Conservation (phyloP, 192 early-diverging fungal genomes). For the Podila clonocystis region DNA sequence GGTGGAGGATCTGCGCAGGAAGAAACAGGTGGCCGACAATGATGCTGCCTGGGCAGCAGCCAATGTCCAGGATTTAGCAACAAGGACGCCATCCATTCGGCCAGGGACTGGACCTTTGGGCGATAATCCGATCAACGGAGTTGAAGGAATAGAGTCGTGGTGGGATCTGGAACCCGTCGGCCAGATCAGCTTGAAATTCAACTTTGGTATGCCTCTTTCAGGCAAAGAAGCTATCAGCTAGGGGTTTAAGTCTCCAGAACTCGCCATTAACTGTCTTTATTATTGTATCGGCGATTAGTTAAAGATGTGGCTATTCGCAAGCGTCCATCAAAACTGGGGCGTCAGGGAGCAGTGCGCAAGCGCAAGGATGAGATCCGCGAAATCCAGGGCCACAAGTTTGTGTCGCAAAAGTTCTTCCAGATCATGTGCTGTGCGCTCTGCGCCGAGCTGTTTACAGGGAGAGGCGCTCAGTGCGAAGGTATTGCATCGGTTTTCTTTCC, state of each 20-base stretch:
- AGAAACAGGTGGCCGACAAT: constrained; percentile 75
- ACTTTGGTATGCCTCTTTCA: constrained; percentile 73
- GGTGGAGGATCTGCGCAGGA: constrained; percentile 83
- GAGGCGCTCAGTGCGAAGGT: constrained; percentile 94
- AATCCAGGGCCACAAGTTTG: constrained; percentile 95
- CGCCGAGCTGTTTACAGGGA: constrained; percentile 90
- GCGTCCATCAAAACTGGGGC: constrained; percentile 72
- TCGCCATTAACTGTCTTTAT: no score
- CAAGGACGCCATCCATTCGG: constrained; percentile 17
- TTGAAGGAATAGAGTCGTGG: constrained; percentile 79
- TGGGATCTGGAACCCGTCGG: constrained; percentile 95
- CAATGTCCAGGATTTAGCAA: constrained; percentile 28
- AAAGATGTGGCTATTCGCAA: constrained; percentile 60
- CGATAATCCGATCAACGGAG: constrained; percentile 49
- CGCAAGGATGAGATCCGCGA: constrained; percentile 86
- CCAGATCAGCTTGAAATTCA: constrained; percentile 85
- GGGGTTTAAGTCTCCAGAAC: background rate
- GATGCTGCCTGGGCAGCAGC: constrained; percentile 64
- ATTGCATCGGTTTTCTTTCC: constrained; percentile 5
- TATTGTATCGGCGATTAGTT: constrained; percentile 31
- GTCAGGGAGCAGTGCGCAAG: constrained; percentile 80
- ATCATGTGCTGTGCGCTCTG: constrained; percentile 99
- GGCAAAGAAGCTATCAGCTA: background rate
- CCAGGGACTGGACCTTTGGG: constrained; percentile 46
- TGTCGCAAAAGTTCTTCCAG: constrained; percentile 89